Evolutionary conservation across 345 rosid genomes (phyloP).

Genomic region (Boechera divaricarpa): DNA sequence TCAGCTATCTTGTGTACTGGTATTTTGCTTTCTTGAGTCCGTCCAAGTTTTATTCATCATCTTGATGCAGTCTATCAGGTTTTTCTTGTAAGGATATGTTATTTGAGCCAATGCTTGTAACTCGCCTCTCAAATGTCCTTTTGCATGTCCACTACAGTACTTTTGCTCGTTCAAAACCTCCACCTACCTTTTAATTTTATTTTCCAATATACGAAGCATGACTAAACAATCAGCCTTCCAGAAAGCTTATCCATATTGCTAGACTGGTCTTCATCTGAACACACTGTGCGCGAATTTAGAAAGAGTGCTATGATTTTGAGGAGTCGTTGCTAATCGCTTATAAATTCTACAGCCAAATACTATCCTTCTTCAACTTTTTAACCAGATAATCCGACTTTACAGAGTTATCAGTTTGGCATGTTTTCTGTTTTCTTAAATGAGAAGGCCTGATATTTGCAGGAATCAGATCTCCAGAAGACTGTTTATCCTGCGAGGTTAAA

Average conservation of each 20-base stretch:
- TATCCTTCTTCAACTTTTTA: not conserved
- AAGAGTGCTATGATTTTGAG: not conserved
- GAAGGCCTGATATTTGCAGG: conserved; percentile 49
- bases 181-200: not conserved
- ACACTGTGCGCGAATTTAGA: not conserved
- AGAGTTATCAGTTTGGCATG: not conserved
- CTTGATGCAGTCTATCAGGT: conserved; percentile 19
- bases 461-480: conserved; percentile 67
- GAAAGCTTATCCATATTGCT: not conserved
- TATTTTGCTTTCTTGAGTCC: conserved; percentile 34
- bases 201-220: not conserved
- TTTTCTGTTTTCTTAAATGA: not conserved
- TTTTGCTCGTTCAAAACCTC: not conserved
- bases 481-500: conserved; percentile 71
- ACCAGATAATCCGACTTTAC: not conserved
- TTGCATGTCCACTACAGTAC: not conserved
- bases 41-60: conserved; percentile 15
- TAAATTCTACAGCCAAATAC: not conserved
- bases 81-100: conserved; percentile 2
- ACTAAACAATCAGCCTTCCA: conserved; percentile 10
- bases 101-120: conserved; percentile 23
- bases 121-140: not conserved
- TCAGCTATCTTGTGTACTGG: conserved; percentile 74
- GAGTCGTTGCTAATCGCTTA: not conserved
- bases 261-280: conserved; percentile 5